Evolutionary conservation across 2,329 filamentous ascomycete genomes (phyloP).

Genomic region (Fusarium sp.): DNA sequence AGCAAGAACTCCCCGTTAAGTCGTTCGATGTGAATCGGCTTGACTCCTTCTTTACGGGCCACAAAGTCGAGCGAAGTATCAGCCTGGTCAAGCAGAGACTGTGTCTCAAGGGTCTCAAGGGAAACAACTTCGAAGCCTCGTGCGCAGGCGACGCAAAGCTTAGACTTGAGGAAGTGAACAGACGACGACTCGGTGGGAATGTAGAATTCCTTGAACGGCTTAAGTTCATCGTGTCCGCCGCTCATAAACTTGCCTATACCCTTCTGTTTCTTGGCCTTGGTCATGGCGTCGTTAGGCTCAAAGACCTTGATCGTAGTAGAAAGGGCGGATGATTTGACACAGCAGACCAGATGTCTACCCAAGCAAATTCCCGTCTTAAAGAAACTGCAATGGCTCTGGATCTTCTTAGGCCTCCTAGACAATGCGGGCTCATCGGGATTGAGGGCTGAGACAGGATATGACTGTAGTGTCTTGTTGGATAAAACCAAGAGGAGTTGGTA

Average conservation of each 20-base stretch:
- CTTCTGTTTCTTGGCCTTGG: conserved; percentile 94
- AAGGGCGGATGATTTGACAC: conserved; percentile 91
- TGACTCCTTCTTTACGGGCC: conserved; percentile 89
- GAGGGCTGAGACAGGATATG: conserved; percentile 87
- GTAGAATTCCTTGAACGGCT: conserved; percentile 98
- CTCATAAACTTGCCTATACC: conserved; percentile 97
- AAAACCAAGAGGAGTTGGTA: conserved; percentile 92
- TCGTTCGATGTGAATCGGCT: conserved; percentile 96
- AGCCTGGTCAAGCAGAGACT: conserved; percentile 95
- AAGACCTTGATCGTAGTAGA: conserved; percentile 99
- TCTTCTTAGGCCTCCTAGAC: conserved; percentile 91
- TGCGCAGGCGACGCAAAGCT: conserved; percentile 94
- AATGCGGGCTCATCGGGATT: conserved; percentile 85
- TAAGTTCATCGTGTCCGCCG: conserved; percentile 90
- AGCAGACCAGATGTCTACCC: conserved; percentile 93
- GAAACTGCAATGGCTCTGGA: conserved; percentile 96
- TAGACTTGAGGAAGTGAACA: conserved; percentile 96
- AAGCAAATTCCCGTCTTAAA: conserved; percentile 98
- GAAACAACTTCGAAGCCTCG: conserved; percentile 97
- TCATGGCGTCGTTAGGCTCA: conserved; percentile 94
- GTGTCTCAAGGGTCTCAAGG: conserved; percentile 96
- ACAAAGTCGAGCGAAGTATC: conserved; percentile 99
- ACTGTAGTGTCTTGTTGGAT: conserved; percentile 91
- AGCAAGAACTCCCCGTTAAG: conserved; percentile 97
- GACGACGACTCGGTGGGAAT: conserved; percentile 98